A percentile compares a stretch with the other conserved stretches of the same genome.
These are phyloP conservation scores for Saccharomyces uvarum DNA, from an alignment of 1,139 yeast species.

Conservation along the genomic window DNA sequence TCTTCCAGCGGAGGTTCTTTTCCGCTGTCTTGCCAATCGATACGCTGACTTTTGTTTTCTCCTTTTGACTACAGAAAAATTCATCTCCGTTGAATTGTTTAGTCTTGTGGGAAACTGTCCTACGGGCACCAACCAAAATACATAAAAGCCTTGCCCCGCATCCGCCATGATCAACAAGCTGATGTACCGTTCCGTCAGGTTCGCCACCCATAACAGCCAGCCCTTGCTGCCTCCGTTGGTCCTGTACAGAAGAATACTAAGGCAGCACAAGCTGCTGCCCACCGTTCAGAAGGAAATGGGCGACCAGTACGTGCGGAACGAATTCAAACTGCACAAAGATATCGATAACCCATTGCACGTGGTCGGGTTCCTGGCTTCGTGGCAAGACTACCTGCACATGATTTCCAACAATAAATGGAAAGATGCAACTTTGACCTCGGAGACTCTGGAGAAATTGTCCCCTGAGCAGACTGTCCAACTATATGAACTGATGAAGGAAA, in stretches of 20 bases:
- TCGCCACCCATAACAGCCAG: conserved; percentile 17
- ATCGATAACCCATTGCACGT: conserved; percentile 88
- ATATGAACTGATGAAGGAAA: conserved; percentile 63
- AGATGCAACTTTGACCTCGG: conserved; percentile 55
- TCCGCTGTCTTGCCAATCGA: neutral
- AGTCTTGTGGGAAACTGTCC: neutral
- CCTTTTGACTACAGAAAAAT: neutral
- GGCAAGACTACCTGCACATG: conserved; percentile 82
- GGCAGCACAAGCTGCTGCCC: conserved; percentile 71
- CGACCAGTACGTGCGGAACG: conserved; percentile 81
- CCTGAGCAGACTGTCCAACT: conserved; percentile 89
- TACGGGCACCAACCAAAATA: neutral
- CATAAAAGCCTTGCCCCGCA: neutral
- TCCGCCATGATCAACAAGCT: neutral
- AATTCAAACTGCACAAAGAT: conserved; percentile 76
- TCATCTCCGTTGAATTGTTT: neutral
- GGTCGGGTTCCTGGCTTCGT: conserved; percentile 83
- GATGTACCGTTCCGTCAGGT: neutral
- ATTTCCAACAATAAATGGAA: conserved; percentile 76
- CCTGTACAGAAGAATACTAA: conserved; percentile 65
- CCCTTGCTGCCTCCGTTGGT: conserved; percentile 76
- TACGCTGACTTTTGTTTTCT: neutral
- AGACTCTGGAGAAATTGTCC: conserved; percentile 70
- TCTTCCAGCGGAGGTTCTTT: neutral
- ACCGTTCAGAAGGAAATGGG: conserved; percentile 68